Conservation (phyloP, 2,329 filamentous ascomycete genomes). For the Nothophoma quercina region DNA sequence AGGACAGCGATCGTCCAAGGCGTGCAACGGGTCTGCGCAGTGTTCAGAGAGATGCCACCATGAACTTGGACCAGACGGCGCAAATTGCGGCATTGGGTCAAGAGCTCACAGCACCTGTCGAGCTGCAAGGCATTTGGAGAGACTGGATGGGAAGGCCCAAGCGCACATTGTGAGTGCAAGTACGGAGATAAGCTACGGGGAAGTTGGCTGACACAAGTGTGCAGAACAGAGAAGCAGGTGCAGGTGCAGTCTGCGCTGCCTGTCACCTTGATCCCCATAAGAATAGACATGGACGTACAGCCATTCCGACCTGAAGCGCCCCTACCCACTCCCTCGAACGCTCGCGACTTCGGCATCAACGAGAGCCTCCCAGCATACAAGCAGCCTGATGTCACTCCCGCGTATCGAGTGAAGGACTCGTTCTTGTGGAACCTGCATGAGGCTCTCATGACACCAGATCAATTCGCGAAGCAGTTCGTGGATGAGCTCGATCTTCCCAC, state of each 20-base stretch:
- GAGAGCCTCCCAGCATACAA: conserved; percentile 80
- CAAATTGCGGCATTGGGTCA: conserved; percentile 81
- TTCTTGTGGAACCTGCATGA: conserved; percentile 99
- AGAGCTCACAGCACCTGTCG: conserved; percentile 78
- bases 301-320: conserved; percentile 73
- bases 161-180: conserved; percentile 54
- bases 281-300: conserved; percentile 92
- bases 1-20: conserved; percentile 74
- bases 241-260: conserved; percentile 77
- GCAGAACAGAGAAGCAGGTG: conserved; percentile 66
- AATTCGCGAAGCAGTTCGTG: conserved; percentile 89
- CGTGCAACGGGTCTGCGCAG: conserved; percentile 83
- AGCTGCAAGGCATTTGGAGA: conserved; percentile 89
- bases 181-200: neutral
- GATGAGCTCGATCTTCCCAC: conserved; percentile 93
- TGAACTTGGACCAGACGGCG: conserved; percentile 67
- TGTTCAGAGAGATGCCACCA: conserved; percentile 69
- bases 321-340: conserved; percentile 69
- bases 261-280: conserved; percentile 90
- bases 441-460: conserved; percentile 89
- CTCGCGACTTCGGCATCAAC: conserved; percentile 67
- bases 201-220: conserved; percentile 15
- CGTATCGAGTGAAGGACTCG: conserved; percentile 90
- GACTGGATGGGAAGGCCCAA: conserved; percentile 89
- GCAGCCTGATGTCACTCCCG: conserved; percentile 78